These are phyloP conservation scores for Dactylellina drechsleri DNA, from an alignment of 2,329 filamentous ascomycete species.

Conservation along the genomic window DNA sequence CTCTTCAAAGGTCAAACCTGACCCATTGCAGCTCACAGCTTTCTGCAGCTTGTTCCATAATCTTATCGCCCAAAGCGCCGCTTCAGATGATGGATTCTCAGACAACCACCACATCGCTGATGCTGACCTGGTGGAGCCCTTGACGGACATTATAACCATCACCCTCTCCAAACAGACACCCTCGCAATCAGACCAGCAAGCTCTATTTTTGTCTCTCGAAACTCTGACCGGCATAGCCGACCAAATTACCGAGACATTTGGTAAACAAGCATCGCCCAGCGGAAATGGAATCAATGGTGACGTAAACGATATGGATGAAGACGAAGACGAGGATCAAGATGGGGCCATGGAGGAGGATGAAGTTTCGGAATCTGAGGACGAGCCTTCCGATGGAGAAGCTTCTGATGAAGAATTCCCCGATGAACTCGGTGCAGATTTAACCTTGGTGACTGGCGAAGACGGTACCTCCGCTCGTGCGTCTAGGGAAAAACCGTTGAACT, in stretches of 20 bases:
- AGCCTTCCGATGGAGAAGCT: constrained; percentile 61
- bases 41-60: constrained; percentile 41
- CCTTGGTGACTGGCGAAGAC: constrained; percentile 68
- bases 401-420: constrained; percentile 69
- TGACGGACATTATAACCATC: constrained; percentile 20
- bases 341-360: constrained; percentile 17
- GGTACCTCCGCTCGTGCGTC: constrained; percentile 58
- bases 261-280: constrained; percentile 8
- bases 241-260: constrained; percentile 37
- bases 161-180: constrained; percentile 31
- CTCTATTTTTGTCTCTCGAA: constrained; percentile 42
- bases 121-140: constrained; percentile 22
- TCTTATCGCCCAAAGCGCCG: constrained; percentile 18
- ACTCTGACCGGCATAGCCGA: constrained; percentile 29
- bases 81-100: constrained; percentile 1
- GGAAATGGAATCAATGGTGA: constrained; percentile 62
- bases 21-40: constrained; percentile 16
- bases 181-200: constrained; percentile 39
- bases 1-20: not conserved
- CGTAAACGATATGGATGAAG: constrained; percentile 62
- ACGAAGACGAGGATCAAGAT: constrained; percentile 60
- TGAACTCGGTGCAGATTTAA: constrained; percentile 73
- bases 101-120: constrained; percentile 22
- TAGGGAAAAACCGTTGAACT: constrained; percentile 29
- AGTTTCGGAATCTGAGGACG: constrained; percentile 58